These are phyloP conservation scores for Lactarius pseudohatsudake DNA, from an alignment of 768 basidiomycete genomes.

Conservation along the genomic window DNA sequence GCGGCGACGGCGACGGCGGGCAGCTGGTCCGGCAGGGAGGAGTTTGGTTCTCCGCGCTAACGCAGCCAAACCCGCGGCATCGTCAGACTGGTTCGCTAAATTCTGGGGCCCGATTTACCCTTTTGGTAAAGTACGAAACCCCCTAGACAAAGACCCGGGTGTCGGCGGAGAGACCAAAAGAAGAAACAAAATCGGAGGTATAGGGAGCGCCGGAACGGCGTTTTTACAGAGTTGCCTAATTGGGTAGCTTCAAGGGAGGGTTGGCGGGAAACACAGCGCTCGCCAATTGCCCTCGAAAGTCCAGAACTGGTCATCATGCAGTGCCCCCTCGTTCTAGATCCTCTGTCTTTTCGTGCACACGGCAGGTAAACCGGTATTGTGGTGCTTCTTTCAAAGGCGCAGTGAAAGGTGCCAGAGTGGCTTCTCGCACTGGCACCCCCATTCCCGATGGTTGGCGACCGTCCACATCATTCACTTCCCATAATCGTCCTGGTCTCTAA, in stretches of 20 bases:
- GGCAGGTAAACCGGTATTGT: constrained; percentile 4
- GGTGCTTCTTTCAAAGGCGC: too few relatives aligned
- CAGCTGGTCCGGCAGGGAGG: constrained; percentile 9
- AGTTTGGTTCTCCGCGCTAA: constrained; percentile 10
- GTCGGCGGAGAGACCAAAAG: not conserved
- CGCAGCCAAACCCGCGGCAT: not conserved
- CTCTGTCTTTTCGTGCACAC: not conserved
- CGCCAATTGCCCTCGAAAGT: constrained; percentile 8
- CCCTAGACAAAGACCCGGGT: not conserved
- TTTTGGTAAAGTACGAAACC: constrained; percentile 22
- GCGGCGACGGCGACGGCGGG: constrained; percentile 12
- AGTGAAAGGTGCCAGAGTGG: not conserved
- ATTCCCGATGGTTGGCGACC: not conserved
- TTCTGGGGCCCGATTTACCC: constrained; percentile 21
- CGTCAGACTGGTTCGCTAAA: constrained; percentile 1
- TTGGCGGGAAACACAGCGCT: constrained; percentile 9
- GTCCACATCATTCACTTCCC: constrained; percentile 5
- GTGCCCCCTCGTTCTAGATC: constrained; percentile 19
- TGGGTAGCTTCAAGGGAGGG: constrained; percentile 19
- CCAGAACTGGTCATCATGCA: constrained; percentile 15
- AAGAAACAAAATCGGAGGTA: not conserved
- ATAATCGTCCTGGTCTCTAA: constrained; percentile 16
- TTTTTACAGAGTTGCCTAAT: constrained; percentile 19
- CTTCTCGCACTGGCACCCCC: constrained; percentile 14
- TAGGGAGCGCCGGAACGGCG: constrained; percentile 10